Conservation (phyloP, 208 protist genomes). For the Acanthamoeba royreba region DNA sequence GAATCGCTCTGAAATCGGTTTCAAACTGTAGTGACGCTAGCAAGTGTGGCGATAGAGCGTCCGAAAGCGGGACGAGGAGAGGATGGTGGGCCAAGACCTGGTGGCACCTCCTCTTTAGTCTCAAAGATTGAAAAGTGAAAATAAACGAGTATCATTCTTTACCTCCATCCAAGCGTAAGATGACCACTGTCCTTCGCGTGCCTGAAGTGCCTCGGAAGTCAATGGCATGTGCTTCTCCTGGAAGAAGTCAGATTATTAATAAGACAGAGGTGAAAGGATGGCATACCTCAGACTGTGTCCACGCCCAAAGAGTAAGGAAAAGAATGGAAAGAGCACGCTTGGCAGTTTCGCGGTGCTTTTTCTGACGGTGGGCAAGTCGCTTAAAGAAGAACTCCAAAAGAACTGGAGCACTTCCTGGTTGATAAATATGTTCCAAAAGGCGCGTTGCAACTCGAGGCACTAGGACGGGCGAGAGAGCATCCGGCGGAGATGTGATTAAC, state of each 20-base stretch:
- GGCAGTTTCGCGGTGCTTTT: conserved; percentile 5
- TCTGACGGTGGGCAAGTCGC: not conserved
- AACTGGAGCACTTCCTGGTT: not conserved
- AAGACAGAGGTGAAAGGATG: too few species aligned
- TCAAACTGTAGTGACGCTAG: not conserved
- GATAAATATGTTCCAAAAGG: not conserved
- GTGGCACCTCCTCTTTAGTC: too few species aligned
- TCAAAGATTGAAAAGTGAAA: too few species aligned
- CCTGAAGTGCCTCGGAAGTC: not conserved
- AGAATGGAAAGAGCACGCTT: conserved; percentile 28
- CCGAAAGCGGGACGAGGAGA: not conserved
- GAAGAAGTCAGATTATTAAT: not conserved
- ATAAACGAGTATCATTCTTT: too few species aligned
- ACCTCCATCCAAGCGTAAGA: not conserved
- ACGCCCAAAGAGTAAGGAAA: not conserved
- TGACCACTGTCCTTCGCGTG: not conserved
- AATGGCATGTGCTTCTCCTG: not conserved
- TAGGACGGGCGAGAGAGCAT: not conserved
- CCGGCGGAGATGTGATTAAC: not conserved
- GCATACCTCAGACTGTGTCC: not conserved
- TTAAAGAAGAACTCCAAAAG: not conserved
- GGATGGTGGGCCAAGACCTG: not conserved
- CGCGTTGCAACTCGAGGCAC: not conserved
- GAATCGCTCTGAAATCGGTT: not conserved
- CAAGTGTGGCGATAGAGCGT: not conserved